Base-by-base conservation (phyloP, 805 yeast genomes). In the Saturnispora sanitii region DNA sequence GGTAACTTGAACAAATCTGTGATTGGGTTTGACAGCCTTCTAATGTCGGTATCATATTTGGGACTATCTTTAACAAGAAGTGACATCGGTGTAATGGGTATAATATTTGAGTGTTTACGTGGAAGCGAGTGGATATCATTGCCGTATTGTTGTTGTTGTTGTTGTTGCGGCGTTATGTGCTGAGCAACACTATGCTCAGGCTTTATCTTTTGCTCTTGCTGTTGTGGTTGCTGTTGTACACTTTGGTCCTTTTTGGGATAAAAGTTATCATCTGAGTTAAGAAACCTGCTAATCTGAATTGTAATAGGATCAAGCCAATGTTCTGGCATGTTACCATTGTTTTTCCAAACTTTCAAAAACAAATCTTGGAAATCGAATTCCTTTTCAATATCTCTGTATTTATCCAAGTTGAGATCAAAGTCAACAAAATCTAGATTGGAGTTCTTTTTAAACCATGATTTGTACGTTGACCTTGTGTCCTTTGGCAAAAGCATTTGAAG, bases 401-500 rank as follows among this genome's bases (percentile, higher is more conserved):
- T 62, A 41, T 77, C 79, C 19, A 79, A 71, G 49, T 77, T 71
- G 15, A 79, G 62, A 23, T 75, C 77, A n/a, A 74, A 63, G 29
- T 67, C 61, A 12, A 78, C 67, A 53, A 76, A 79, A 7, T 59
- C 62, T 9, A 72, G 56, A 35, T 53, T 50, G 47, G 68, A 66
- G 46, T 69, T 70, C 12, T 57, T 47, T 9, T 38, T 29, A 5
- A 51, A 45, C 60, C 66, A 62, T 9, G 58, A 46, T 19, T 52
- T 50, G 40, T 53, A 52, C 26, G 29, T 38, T 5, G 42, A 20
- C 34, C 56, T 46, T 1, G 61, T 49, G 4, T 49, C 47, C 4
- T 51, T 47, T 4, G 56, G 55, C 1, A 51, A 38, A 19, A 50
- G 44, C 50, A 75, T 55, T 41, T 73, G 61, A n/a, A 65, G 53